Evolutionary conservation across 257 asterid species (phyloP).

Genomic region (Gentiana straminea): DNA sequence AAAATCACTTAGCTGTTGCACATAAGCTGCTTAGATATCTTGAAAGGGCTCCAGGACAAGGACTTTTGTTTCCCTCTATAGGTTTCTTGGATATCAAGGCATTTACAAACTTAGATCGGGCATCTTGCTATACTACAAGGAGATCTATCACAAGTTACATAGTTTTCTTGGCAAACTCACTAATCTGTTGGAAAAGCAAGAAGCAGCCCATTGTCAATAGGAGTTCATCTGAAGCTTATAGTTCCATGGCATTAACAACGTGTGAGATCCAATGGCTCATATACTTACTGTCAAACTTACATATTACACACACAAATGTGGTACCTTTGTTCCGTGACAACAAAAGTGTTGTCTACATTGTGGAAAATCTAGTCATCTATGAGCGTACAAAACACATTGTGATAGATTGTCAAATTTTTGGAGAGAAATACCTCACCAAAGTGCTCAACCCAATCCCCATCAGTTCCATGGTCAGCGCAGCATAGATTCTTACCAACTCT

Average conservation of each 20-base stretch:
- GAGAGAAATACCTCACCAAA: background rate
- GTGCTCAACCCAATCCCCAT: background rate
- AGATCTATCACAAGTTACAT: background rate
- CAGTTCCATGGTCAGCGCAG: no score
- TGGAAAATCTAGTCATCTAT: background rate
- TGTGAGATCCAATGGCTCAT: background rate
- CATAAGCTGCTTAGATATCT: no score
- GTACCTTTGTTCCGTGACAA: no score
- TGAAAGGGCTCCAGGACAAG: no score
- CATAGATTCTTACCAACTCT: no score
- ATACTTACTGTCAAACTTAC: no score
- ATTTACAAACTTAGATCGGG: background rate
- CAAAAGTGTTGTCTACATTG: no score
- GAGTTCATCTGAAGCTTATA: background rate
- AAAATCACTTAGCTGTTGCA: no score
- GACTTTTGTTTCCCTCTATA: no score
- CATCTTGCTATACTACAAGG: background rate
- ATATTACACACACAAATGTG: no score
- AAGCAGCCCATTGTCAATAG: background rate
- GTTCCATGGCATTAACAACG: background rate
- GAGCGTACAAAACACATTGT: background rate
- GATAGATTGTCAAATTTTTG: background rate
- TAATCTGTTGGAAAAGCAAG: background rate
- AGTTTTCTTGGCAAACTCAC: background rate
- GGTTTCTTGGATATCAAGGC: no score